Conservation (phyloP, 306 rosid genomes). For the Delonix regia region DNA sequence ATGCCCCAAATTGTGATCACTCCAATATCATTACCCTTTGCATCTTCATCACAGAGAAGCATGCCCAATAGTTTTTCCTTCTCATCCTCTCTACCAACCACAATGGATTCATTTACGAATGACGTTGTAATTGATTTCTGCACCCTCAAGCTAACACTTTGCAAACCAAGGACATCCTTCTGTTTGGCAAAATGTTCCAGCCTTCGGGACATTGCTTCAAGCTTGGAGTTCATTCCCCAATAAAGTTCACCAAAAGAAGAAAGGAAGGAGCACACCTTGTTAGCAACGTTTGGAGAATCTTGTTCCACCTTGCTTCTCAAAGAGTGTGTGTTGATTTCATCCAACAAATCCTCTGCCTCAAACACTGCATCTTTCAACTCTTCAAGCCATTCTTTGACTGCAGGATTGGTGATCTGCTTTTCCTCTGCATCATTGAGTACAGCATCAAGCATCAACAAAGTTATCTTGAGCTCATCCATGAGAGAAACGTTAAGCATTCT, state of each 20-base stretch:
- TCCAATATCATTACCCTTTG: neutral
- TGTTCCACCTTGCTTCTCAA: neutral
- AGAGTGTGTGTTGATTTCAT: slow-evolving; percentile 8
- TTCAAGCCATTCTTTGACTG: slow-evolving; percentile 30
- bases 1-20: slow-evolving; percentile 35
- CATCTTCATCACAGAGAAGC: slow-evolving; percentile 29
- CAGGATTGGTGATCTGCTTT: neutral
- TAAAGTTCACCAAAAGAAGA: slow-evolving; percentile 1
- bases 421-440: slow-evolving; percentile 36
- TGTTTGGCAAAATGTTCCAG: slow-evolving; percentile 42
- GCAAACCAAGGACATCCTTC: slow-evolving; percentile 46
- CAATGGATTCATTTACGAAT: slow-evolving; percentile 45
- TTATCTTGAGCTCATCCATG: slow-evolving; percentile 8
- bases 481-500: neutral
- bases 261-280: slow-evolving; percentile 32
- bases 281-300: neutral
- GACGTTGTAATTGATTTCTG: slow-evolving; percentile 35
- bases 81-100: slow-evolving; percentile 45
- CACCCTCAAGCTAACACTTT: slow-evolving; percentile 18
- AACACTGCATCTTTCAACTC: slow-evolving; percentile 1
- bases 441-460: neutral
- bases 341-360: slow-evolving; percentile 23
- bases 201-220: slow-evolving; percentile 35
- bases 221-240: slow-evolving; percentile 35
- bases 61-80: slow-evolving; percentile 29